Conservation (phyloP, 163 green algal species). For the Chlorella variabilis region DNA sequence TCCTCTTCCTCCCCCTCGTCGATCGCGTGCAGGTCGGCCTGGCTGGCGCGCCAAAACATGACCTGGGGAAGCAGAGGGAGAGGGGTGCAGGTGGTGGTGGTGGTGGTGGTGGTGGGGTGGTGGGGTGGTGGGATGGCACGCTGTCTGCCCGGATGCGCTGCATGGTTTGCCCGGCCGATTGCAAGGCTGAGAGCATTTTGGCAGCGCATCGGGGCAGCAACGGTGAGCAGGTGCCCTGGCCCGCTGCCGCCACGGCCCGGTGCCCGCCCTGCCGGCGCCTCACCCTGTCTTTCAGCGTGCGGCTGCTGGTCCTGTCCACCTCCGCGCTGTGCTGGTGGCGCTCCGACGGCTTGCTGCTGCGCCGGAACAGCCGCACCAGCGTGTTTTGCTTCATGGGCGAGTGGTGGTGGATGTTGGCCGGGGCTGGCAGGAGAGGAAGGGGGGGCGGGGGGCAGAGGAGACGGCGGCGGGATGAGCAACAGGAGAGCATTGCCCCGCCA, state of each 20-base stretch:
- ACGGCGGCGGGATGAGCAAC: no score
- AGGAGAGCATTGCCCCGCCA: background rate
- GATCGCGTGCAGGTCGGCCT: conserved; percentile 7
- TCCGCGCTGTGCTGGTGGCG: background rate
- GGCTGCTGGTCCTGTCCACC: background rate
- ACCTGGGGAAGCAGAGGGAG: background rate
- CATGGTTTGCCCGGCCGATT: no score
- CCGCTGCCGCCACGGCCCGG: background rate
- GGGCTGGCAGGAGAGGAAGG: background rate
- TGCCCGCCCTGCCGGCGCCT: background rate
- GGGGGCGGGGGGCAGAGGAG: background rate
- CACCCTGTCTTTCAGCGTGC: conserved; percentile 8
- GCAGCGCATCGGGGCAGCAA: no score
- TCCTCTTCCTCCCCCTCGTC: conserved; percentile 11
- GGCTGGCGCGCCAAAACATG: conserved; percentile 17
- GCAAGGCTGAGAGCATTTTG: no score
- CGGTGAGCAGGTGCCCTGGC: no score
- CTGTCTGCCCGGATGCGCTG: no score
- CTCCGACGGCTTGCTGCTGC: background rate
- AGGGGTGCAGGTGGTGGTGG: no score
- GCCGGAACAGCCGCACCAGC: conserved; percentile 8
- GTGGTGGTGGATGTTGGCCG: background rate
- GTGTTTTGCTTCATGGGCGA: background rate
- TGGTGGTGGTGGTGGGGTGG: no score
- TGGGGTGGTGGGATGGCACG: no score